A percentile compares a stretch with the other conserved stretches of the same genome.
phyloP scores from a whole-genome alignment of 2,329 filamentous ascomycete species.

The Gyromitra esculenta region DNA sequence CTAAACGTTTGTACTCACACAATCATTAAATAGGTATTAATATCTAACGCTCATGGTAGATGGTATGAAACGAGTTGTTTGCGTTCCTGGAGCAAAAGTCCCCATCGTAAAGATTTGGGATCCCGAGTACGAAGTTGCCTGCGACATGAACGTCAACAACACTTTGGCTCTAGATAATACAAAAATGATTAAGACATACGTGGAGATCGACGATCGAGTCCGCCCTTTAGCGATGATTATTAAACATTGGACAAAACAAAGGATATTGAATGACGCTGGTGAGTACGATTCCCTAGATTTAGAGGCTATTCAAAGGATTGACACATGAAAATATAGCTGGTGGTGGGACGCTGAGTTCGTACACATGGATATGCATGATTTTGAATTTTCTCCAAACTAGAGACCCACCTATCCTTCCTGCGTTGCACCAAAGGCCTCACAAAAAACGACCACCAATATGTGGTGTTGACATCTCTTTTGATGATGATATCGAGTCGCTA shows the following conservation, averaged over 20 bases:
- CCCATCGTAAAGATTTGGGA: slow-evolving; percentile 99
- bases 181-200: slow-evolving; percentile 96
- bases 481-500: slow-evolving; percentile 82
- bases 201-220: slow-evolving; percentile 89
- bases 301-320: slow-evolving; percentile 47
- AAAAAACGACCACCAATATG: slow-evolving; percentile 70
- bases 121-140: slow-evolving; percentile 85
- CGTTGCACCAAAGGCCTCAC: slow-evolving; percentile 78
- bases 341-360: slow-evolving; percentile 94
- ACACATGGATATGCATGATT: slow-evolving; percentile 99
- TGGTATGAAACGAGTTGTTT: slow-evolving; percentile 96
- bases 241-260: slow-evolving; percentile 94
- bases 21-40: slow-evolving; percentile 41
- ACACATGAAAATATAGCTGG: slow-evolving; percentile 69
- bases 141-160: slow-evolving; percentile 99
- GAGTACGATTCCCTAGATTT: slow-evolving; percentile 61
- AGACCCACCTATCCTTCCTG: slow-evolving; percentile 82
- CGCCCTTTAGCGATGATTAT: slow-evolving; percentile 94
- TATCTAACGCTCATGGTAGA: slow-evolving; percentile 65
- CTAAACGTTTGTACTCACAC: slow-evolving; percentile 73
- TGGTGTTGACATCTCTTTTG: slow-evolving; percentile 78
- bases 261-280: slow-evolving; percentile 97
- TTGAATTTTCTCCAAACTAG: slow-evolving; percentile 94
- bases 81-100: slow-evolving; percentile 92
- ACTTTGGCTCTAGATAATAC: slow-evolving; percentile 94